Base-by-base conservation (phyloP, 768 basidiomycete genomes). In the Boletellus ananas region DNA sequence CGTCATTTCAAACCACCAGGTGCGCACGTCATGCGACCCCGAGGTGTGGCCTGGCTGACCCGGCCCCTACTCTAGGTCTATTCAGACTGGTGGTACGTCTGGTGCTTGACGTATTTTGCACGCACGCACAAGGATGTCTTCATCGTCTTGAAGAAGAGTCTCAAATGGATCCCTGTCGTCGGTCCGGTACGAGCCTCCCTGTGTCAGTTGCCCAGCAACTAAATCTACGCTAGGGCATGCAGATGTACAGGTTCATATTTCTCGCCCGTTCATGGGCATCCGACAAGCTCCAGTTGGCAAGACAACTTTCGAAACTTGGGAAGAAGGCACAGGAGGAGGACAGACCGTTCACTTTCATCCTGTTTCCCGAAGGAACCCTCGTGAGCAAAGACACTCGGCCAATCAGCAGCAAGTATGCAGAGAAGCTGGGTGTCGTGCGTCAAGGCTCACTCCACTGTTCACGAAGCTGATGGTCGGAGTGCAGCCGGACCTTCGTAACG, bases 341-440 rank as follows among this genome's bases (percentile, higher is more conserved):
- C 54, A 80, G 76, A 21, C 87, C 91, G 0, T 74, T 96, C 37
- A 84, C 85, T 54, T 81, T 95, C 58, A 74, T 97, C 48, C 76
- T 97, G 40, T 98, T 94, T 66, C 96, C 96, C 0, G 96, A 99
- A 67, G 96, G 96, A 27, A 97, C 95, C 4, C 84, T 98, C 23
- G 87, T 94, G 13, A 93, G 90, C 67, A 78, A 80, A 54, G 75
- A 93, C 54, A 98, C 94, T 4, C 70, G 91, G 41, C 92, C 91
- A 0, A 75, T 87, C 57, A 94, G 89, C 68, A 83, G 81, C 70
- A 86, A 85, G 60, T 98, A 84, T 63, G 93, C 94, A 6, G 85
- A 92, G 50, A 93, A 90, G 71, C 80, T 84, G 61, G 90, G 87
- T 6, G 83, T 95, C 50, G 94, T 95, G 62, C 72, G 94, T 79